Evolutionary conservation across 179 eudicot genomes (phyloP), one percentile per base, ranked within the genome.

Genomic region (Monotropa hypopitys): DNA sequence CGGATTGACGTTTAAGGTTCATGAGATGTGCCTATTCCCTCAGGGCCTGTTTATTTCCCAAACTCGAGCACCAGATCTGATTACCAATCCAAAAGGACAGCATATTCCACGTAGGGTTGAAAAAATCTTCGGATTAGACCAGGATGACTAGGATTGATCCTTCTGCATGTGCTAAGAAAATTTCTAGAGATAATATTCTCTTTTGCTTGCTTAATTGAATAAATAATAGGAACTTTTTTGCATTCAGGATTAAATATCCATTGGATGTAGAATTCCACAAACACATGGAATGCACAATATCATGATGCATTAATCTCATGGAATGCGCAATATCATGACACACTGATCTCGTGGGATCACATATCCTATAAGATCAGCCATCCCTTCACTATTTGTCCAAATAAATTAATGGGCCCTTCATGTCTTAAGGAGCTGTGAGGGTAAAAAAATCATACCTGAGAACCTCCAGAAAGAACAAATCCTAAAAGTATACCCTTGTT

Each of bases 401-500:
- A 21, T 21, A 10, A 57, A 57, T 7, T 8, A 62, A 62, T 0
- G n/a, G 15, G 65, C 40, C 67, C 38, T 43, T 40, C 57, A 1
- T 30, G 30, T 43, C 42, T 57, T 30, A 38, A 73, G 51, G 35
- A 73, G 76, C 35, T 20, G n/a, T 8, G 5, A 16, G 42, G 35
- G 65, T 74, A 68, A 70, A 75, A n/a, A 70, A 40, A 73, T 26
- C 57, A 61, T 78, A 93, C 99, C 98, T 91, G 90, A 73, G 93
- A 81, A 81, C 86, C 91, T 56, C 83, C 84, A 79, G 98, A 93
- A 79, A 96, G 97, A 79, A 93, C 92, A 88, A 96, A 93, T 8
- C 97, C 99, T 62, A 96, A 93, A 80, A 96, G 89, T 77, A 93
- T 85, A 45, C 99, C 99, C 90, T 81, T 85, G 77, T 93, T 88